Conservation (phyloP, 352 stramenopile genomes). For the Blastocystis sp. region DNA sequence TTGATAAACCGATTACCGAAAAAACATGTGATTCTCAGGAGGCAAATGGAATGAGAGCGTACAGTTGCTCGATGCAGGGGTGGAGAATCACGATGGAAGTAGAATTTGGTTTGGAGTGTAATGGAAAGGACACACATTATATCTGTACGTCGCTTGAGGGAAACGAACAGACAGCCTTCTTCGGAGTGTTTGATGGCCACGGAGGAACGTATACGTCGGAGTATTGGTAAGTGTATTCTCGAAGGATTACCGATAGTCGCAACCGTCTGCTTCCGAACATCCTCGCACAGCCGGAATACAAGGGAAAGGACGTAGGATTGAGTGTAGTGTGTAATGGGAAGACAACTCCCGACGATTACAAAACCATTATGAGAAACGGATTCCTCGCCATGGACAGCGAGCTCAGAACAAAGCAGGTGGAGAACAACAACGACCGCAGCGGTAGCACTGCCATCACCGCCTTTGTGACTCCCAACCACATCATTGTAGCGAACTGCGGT, state of each 20-base stretch:
- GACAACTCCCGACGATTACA: constrained; percentile 25
- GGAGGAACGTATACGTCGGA: constrained; percentile 57
- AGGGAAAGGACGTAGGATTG: constrained; percentile 44
- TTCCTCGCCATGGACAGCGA: constrained; percentile 59
- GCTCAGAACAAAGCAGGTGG: constrained; percentile 32
- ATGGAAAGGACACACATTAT: constrained; percentile 57
- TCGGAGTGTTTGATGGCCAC: constrained; percentile 62
- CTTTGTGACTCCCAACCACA: constrained; percentile 60
- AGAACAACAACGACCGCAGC: constrained; percentile 56
- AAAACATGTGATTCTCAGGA: constrained; percentile 55
- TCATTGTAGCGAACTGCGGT: constrained; percentile 60
- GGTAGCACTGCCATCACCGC: constrained; percentile 59
- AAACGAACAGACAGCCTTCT: constrained; percentile 56
- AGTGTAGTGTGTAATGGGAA: not conserved
- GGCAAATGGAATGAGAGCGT: constrained; percentile 56
- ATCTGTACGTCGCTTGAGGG: constrained; percentile 52
- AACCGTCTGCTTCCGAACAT: constrained; percentile 38
- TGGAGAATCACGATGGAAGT: constrained; percentile 62
- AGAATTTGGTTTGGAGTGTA: not conserved
- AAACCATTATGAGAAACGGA: constrained; percentile 22
- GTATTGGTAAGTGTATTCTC: constrained; percentile 40
- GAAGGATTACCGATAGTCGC: not conserved
- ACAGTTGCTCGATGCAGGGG: constrained; percentile 61
- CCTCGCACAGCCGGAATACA: constrained; percentile 49
- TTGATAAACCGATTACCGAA: constrained; percentile 59